Evolutionary conservation across 805 yeast genomes (phyloP).

Genomic region (Myxozyma neglecta): DNA sequence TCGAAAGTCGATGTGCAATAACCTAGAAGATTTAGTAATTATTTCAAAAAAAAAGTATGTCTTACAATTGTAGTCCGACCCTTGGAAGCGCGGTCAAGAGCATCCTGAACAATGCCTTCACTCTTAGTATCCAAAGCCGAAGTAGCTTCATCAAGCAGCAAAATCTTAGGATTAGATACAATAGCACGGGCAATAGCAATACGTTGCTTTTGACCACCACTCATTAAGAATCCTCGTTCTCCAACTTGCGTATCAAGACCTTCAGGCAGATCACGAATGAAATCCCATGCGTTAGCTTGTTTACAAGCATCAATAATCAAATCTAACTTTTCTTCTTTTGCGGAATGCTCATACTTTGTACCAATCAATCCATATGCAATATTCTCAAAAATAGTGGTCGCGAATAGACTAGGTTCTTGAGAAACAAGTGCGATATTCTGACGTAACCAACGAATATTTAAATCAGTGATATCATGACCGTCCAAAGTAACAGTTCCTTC

Average conservation of each 20-base stretch:
- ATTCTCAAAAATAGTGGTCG: conserved; percentile 77
- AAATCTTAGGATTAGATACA: conserved; percentile 53
- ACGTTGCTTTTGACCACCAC: conserved; percentile 69
- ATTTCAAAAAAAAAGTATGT: neutral
- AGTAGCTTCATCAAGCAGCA: conserved; percentile 66
- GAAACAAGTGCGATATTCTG: conserved; percentile 59
- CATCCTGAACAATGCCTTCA: conserved; percentile 59
- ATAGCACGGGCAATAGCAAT: conserved; percentile 64
- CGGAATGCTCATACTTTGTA: conserved; percentile 37
- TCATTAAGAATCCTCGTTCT: conserved; percentile 57
- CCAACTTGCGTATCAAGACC: conserved; percentile 56
- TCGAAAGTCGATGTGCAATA: conserved; percentile 86
- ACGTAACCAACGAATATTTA: conserved; percentile 55
- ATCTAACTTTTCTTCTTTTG: conserved; percentile 43
- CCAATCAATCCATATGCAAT: conserved; percentile 68
- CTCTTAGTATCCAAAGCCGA: conserved; percentile 65
- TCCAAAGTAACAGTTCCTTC: conserved; percentile 52
- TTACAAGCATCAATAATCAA: conserved; percentile 47
- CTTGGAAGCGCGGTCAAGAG: conserved; percentile 43
- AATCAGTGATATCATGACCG: conserved; percentile 48
- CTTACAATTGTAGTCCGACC: conserved; percentile 55
- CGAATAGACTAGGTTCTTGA: conserved; percentile 62
- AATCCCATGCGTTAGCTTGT: conserved; percentile 54
- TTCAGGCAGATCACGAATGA: conserved; percentile 53
- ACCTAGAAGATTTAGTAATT: conserved; percentile 45